Evolutionary conservation across 2,329 filamentous ascomycete species (phyloP).

Genomic region (Epichloe sibirici): DNA sequence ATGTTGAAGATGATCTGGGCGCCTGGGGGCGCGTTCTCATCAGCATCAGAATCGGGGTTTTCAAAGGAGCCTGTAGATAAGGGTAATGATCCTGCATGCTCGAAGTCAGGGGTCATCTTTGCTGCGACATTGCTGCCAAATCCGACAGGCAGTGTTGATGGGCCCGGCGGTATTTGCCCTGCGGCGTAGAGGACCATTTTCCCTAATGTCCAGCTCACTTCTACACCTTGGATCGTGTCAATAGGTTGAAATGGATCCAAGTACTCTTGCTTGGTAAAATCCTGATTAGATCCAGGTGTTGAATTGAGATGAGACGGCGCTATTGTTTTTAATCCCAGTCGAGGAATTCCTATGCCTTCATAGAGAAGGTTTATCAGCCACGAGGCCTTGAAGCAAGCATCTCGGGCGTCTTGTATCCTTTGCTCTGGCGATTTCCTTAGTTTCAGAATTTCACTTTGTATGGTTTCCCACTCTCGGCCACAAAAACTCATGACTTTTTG

Average conservation of each 20-base stretch:
- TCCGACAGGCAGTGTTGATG: constrained; percentile 59
- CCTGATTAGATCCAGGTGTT: constrained; percentile 52
- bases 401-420: constrained; percentile 65
- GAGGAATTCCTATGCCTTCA: constrained; percentile 86
- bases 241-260: constrained; percentile 83
- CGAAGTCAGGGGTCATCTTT: constrained; percentile 63
- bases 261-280: constrained; percentile 61
- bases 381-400: constrained; percentile 94
- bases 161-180: constrained; percentile 62
- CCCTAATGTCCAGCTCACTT: constrained; percentile 94
- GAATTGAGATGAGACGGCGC: constrained; percentile 47
- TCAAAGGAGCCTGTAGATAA: constrained; percentile 20
- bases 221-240: constrained; percentile 79
- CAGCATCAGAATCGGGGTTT: constrained; percentile 26
- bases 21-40: background rate
- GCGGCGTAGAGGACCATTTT: constrained; percentile 94
- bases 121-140: constrained; percentile 75
- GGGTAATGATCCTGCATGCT: constrained; percentile 56
- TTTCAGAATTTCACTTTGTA: constrained; percentile 51
- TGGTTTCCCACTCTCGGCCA: constrained; percentile 66
- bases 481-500: constrained; percentile 76
- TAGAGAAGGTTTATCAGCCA: constrained; percentile 97
- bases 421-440: constrained; percentile 64
- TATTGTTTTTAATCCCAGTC: constrained; percentile 62
- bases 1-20: background rate